Evolutionary conservation across 805 yeast genomes (phyloP).

Genomic region (Cyberlindnera subsufficiens): DNA sequence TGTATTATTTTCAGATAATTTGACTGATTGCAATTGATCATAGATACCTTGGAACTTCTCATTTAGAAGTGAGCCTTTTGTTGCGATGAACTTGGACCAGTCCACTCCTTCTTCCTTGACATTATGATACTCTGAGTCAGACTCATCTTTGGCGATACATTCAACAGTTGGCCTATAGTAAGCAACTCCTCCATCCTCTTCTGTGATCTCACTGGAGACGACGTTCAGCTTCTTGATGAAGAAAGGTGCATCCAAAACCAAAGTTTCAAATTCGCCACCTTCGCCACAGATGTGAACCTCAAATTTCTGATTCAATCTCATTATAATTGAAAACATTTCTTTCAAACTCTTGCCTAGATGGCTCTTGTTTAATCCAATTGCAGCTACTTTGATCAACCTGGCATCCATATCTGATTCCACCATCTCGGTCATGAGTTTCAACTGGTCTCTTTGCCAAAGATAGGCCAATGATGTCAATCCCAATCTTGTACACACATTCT

Average conservation of each 20-base stretch:
- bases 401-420: slow-evolving; percentile 65
- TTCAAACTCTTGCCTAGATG: slow-evolving; percentile 68
- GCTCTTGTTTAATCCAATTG: slow-evolving; percentile 63
- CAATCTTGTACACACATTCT: slow-evolving; percentile 75
- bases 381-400: slow-evolving; percentile 86
- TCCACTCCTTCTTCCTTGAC: slow-evolving; percentile 10
- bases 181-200: slow-evolving; percentile 57
- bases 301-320: slow-evolving; percentile 51
- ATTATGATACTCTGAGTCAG: slow-evolving; percentile 16
- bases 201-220: slow-evolving; percentile 14
- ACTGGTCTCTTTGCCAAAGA: slow-evolving; percentile 88
- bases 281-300: slow-evolving; percentile 97
- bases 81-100: slow-evolving; percentile 20
- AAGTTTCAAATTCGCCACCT: slow-evolving; percentile 96
- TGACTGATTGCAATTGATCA: slow-evolving; percentile 6
- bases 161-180: slow-evolving; percentile 55
- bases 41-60: slow-evolving; percentile 34
- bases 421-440: slow-evolving; percentile 78
- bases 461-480: slow-evolving; percentile 67
- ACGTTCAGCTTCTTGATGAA: slow-evolving; percentile 46
- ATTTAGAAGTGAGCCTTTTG: slow-evolving; percentile 27
- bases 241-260: slow-evolving; percentile 87
- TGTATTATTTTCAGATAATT: not conserved
- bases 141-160: slow-evolving; percentile 33
- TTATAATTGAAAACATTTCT: slow-evolving; percentile 53